Conservation (phyloP, 2,329 filamentous ascomycete genomes). For the Phialophora macrospora region DNA sequence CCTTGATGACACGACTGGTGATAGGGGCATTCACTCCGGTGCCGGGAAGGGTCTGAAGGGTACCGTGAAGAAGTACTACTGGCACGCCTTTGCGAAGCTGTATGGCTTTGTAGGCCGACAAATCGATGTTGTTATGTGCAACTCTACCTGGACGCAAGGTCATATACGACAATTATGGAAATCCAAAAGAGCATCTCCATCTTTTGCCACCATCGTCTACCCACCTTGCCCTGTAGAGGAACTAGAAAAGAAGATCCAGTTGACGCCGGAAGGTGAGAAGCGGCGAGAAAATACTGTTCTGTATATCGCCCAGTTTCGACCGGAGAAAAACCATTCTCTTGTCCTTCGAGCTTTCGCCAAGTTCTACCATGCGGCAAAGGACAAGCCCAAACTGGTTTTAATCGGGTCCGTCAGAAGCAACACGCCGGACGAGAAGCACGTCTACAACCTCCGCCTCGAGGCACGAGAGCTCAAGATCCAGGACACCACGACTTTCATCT, state of each 20-base stretch:
- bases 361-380: conserved; percentile 64
- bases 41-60: conserved; percentile 75
- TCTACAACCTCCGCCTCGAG: conserved; percentile 85
- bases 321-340: conserved; percentile 93
- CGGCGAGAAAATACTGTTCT: conserved; percentile 73
- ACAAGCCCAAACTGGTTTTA: conserved; percentile 71
- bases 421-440: conserved; percentile 58
- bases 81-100: conserved; percentile 78
- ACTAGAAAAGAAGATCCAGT: conserved; percentile 73
- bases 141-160: conserved; percentile 89
- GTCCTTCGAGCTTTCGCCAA: conserved; percentile 82
- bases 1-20: conserved; percentile 68
- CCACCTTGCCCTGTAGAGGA: conserved; percentile 90
- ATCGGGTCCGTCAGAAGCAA: conserved; percentile 87
- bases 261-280: conserved; percentile 65
- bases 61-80: conserved; percentile 76
- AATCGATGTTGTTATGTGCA: conserved; percentile 95
- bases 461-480: conserved; percentile 86
- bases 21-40: conserved; percentile 80
- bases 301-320: conserved; percentile 96
- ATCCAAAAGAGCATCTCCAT: conserved; percentile 49
- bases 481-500: conserved; percentile 82
- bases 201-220: conserved; percentile 77
- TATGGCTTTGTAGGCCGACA: conserved; percentile 83
- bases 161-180: conserved; percentile 82